phyloP scores from a whole-genome alignment of 768 basidiomycete genomes.

The Hericium erinaceus region DNA sequence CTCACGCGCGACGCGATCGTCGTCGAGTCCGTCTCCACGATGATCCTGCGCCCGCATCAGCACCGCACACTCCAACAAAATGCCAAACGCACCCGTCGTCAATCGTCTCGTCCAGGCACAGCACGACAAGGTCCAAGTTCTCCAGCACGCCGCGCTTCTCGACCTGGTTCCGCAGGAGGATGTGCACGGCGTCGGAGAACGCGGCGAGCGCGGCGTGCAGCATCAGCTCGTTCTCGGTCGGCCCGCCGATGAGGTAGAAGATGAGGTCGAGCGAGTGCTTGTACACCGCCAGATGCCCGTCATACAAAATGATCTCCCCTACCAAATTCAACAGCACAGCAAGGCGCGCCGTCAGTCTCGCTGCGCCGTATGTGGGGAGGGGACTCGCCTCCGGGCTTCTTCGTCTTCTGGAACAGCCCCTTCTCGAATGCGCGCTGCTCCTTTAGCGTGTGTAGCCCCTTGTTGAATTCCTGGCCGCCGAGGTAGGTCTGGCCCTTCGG shows the following conservation, averaged over 20 bases:
- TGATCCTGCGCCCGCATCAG: constrained; percentile 65
- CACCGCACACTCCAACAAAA: too few species aligned
- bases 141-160: constrained; percentile 94
- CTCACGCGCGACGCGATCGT: constrained; percentile 95
- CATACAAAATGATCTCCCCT: constrained; percentile 92
- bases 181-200: constrained; percentile 75
- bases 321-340: too few species aligned
- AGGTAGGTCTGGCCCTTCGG: constrained; percentile 55
- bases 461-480: constrained; percentile 32
- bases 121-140: constrained; percentile 84
- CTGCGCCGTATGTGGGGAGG: too few species aligned
- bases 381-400: constrained; percentile 65
- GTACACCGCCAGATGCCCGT: constrained; percentile 85
- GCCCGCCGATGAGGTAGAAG: constrained; percentile 84
- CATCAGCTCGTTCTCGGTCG: constrained; percentile 94
- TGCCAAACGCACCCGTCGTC: constrained; percentile 99
- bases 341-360: too few species aligned
- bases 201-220: constrained; percentile 77
- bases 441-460: constrained; percentile 63
- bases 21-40: constrained; percentile 91
- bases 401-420: constrained; percentile 90
- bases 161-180: constrained; percentile 84
- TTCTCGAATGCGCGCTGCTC: constrained; percentile 96
- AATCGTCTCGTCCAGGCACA: constrained; percentile 94
- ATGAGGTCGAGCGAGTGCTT: constrained; percentile 93